A percentile compares a stretch with the other conserved stretches of the same genome.
Evolutionary conservation across 768 basidiomycete genomes (phyloP).

Genomic region (Amanita muscaria): DNA sequence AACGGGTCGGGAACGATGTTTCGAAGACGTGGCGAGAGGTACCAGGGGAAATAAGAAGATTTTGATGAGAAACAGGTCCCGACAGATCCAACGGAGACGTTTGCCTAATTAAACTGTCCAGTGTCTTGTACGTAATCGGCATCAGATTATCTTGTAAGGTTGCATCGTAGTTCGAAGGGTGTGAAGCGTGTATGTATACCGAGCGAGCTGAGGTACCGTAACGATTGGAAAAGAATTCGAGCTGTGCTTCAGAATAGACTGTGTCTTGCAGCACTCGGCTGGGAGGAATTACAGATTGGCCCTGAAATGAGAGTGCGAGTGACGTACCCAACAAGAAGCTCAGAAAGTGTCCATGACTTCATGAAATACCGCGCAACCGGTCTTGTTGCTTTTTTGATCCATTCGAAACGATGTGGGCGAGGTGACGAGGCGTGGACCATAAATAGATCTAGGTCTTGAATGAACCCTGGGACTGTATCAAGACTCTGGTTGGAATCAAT

Average conservation of each 20-base stretch:
- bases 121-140: not conserved
- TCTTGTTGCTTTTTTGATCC: constrained; percentile 5
- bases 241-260: constrained; percentile 7
- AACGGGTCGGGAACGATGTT: constrained; percentile 9
- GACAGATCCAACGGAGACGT: not conserved
- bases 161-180: not conserved
- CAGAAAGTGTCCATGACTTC: constrained; percentile 10
- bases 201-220: constrained; percentile 7
- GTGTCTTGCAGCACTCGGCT: not conserved
- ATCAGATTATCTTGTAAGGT: not conserved
- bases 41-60: constrained; percentile 10
- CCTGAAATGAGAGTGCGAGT: constrained; percentile 1
- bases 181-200: not conserved
- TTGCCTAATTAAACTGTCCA: constrained; percentile 5
- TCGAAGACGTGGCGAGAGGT: constrained; percentile 6
- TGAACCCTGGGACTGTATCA: constrained; percentile 4
- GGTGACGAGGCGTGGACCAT: constrained; percentile 11
- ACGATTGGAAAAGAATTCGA: not conserved
- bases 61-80: constrained; percentile 6
- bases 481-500: constrained; percentile 8
- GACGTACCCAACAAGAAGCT: constrained; percentile 8
- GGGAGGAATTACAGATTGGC: constrained; percentile 1
- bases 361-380: constrained; percentile 8
- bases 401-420: constrained; percentile 1
- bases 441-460: constrained; percentile 8